These are phyloP conservation scores for Cercospora berteroae DNA, from an alignment of 2,329 filamentous ascomycete species.

Conservation along the genomic window DNA sequence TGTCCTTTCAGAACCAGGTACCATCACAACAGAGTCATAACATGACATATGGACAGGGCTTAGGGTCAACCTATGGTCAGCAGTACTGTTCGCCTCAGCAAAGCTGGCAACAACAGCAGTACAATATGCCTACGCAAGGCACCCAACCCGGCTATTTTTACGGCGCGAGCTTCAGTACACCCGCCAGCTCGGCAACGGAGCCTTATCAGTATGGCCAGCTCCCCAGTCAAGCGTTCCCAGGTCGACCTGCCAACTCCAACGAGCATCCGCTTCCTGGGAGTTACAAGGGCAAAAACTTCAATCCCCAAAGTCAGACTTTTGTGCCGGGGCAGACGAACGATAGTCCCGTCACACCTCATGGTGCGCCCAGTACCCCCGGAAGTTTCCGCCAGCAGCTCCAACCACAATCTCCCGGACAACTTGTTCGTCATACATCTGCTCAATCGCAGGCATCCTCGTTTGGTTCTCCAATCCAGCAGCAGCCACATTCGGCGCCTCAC, in stretches of 20 bases:
- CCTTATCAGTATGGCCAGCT: constrained; percentile 76
- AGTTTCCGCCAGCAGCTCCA: constrained; percentile 13
- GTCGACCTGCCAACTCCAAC: constrained; percentile 67
- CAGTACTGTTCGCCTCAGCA: constrained; percentile 30
- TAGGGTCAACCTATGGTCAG: constrained; percentile 22
- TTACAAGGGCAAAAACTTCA: constrained; percentile 82
- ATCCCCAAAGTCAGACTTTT: constrained; percentile 91
- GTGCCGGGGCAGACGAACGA: constrained; percentile 59
- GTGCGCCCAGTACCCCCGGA: constrained; percentile 15
- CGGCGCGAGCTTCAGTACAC: constrained; percentile 22
- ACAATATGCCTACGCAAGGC: constrained; percentile 28
- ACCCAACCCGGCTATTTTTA: constrained; percentile 19
- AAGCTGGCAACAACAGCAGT: constrained; percentile 35
- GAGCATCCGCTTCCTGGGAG: constrained; percentile 83
- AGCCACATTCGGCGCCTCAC: constrained; percentile 23
- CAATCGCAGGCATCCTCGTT: constrained; percentile 35
- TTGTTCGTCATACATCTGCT: constrained; percentile 37
- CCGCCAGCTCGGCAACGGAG: constrained; percentile 37
- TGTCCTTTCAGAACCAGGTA: constrained; percentile 44
- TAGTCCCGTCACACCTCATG: constrained; percentile 29
- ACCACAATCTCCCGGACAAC: constrained; percentile 17
- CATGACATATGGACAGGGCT: constrained; percentile 19
- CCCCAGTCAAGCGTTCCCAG: constrained; percentile 66
- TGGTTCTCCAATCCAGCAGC: constrained; percentile 27
- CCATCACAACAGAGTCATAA: constrained; percentile 26